Conservation (phyloP, 768 basidiomycete species). For the Mycena olivaceomarginata region DNA sequence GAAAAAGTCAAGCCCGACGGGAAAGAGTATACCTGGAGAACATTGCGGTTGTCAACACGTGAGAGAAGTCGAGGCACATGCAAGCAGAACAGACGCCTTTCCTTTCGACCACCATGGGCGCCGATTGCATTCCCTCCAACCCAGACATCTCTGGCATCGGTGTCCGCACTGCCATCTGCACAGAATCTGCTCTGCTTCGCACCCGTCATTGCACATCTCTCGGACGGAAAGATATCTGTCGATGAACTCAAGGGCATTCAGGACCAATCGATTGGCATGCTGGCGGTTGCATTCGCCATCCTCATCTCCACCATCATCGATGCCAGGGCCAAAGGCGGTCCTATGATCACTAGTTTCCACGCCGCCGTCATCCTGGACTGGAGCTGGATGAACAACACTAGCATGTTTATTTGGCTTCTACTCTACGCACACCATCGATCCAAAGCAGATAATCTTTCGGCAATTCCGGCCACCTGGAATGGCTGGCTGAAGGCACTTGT, state of each 20-base stretch:
- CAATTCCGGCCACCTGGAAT: background rate
- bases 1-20: too few species aligned
- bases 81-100: background rate
- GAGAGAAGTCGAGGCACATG: too few species aligned
- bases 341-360: constrained; percentile 1
- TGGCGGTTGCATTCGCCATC: constrained; percentile 7
- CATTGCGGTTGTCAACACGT: too few species aligned
- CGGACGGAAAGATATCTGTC: background rate
- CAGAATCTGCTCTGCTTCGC: background rate
- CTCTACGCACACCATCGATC: constrained; percentile 12
- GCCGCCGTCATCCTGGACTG: constrained; percentile 20
- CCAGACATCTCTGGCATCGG: constrained; percentile 13
- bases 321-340: background rate
- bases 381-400: constrained; percentile 13
- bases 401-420: constrained; percentile 23
- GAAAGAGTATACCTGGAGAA: too few species aligned
- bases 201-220: background rate
- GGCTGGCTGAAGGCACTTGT: background rate
- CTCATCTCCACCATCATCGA: constrained; percentile 7
- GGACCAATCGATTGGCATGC: constrained; percentile 16
- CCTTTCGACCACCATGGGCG: background rate
- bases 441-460: background rate
- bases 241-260: constrained; percentile 4
- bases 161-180: background rate
- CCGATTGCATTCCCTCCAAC: background rate